Conservation (phyloP, 1,284 basidiomycete species). For the Rhodotorula sp. region DNA sequence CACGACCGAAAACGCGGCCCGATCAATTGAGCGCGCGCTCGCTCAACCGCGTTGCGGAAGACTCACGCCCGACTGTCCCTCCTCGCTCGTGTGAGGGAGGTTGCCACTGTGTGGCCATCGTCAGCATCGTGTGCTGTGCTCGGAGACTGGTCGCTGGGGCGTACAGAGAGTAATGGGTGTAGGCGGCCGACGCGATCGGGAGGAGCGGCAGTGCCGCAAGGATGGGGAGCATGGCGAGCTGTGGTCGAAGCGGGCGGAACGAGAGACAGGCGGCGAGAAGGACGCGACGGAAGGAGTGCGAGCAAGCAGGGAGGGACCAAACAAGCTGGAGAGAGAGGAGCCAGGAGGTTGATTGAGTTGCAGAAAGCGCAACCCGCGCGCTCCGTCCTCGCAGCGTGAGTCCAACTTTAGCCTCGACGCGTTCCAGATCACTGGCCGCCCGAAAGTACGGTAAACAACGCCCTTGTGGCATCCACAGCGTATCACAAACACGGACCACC, state of each 20-base stretch:
- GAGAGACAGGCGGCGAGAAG: background rate
- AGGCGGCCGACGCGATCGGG: slow-evolving; percentile 20
- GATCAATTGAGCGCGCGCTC: background rate
- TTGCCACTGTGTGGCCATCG: slow-evolving; percentile 1
- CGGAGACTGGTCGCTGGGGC: background rate
- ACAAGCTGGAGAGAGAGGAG: background rate
- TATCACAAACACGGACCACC: too few species aligned
- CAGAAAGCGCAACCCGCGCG: too few species aligned
- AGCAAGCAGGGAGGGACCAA: background rate
- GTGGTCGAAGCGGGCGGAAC: background rate
- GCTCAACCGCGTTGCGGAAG: background rate
- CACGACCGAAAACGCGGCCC: too few species aligned
- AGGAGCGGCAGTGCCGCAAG: slow-evolving; percentile 19
- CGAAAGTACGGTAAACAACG: too few species aligned
- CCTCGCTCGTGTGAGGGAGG: slow-evolving; percentile 16
- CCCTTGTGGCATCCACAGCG: too few species aligned
- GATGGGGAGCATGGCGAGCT: slow-evolving; percentile 8
- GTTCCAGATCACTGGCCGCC: too few species aligned
- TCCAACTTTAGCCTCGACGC: background rate
- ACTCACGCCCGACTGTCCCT: slow-evolving; percentile 20
- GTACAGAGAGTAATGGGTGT: slow-evolving; percentile 15
- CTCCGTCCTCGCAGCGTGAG: too few species aligned
- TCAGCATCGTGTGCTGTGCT: background rate
- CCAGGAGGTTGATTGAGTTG: background rate
- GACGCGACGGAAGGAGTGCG: background rate